Conservation (phyloP, 441 rosid genomes). For the Erysimum pusillum region DNA sequence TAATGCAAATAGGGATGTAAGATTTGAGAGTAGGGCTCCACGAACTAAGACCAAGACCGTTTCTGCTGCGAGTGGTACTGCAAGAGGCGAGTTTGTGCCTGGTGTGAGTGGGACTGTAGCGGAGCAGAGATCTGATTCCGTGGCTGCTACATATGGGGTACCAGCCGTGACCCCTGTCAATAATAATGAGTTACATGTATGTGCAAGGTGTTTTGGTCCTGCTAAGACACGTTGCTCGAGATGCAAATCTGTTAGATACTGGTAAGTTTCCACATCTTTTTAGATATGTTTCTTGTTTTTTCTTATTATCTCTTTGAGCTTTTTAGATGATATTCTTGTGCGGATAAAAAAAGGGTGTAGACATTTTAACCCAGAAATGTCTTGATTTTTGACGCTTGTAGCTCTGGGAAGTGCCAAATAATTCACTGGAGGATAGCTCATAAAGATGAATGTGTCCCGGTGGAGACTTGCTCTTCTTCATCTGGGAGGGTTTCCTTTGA, state of each 20-base stretch:
- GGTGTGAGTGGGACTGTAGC: slow-evolving; percentile 24
- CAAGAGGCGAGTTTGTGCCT: slow-evolving; percentile 34
- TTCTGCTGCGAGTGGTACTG: slow-evolving; percentile 22
- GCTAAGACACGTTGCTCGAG: slow-evolving; percentile 94
- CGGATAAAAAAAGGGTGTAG: slow-evolving; percentile 14
- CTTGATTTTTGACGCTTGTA: slow-evolving; percentile 49
- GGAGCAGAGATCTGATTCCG: slow-evolving; percentile 30
- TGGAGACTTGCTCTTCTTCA: slow-evolving; percentile 56
- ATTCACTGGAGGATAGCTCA: slow-evolving; percentile 91
- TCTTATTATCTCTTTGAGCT: slow-evolving; percentile 7
- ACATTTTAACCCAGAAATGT: slow-evolving; percentile 18
- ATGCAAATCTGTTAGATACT: slow-evolving; percentile 89
- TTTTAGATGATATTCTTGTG: background rate
- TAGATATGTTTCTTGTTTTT: slow-evolving; percentile 15
- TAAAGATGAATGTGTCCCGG: slow-evolving; percentile 68
- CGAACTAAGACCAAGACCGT: slow-evolving; percentile 28
- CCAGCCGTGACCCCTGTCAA: slow-evolving; percentile 54
- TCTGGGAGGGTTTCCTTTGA: slow-evolving; percentile 50
- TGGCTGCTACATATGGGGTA: slow-evolving; percentile 51
- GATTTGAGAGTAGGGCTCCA: slow-evolving; percentile 36
- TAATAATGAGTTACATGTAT: slow-evolving; percentile 56
- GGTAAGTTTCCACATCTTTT: slow-evolving; percentile 53
- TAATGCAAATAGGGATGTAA: slow-evolving; percentile 32
- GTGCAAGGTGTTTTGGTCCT: slow-evolving; percentile 79
- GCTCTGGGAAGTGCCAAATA: slow-evolving; percentile 92